These are phyloP conservation scores for Globisporangium yorkense DNA, from an alignment of 352 stramenopile species.

Conservation along the genomic window DNA sequence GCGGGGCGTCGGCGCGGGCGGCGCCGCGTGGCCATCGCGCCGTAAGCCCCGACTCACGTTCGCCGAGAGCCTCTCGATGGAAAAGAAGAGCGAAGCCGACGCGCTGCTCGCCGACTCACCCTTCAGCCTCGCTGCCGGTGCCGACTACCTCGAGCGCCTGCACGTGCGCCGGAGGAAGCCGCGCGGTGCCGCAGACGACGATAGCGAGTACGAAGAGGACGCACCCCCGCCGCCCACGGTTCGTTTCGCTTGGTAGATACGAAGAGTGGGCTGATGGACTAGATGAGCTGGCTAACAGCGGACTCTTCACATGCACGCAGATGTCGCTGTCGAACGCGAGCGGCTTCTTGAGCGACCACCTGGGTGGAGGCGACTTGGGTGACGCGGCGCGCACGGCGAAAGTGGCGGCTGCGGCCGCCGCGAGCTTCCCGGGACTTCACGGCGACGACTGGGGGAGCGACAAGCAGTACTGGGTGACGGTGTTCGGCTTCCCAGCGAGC, in stretches of 20 bases:
- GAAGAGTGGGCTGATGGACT: background rate
- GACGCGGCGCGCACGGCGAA: slow-evolving; percentile 10
- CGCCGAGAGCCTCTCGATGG: slow-evolving; percentile 67
- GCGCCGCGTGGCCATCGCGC: slow-evolving; percentile 16
- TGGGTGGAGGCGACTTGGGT: slow-evolving; percentile 20
- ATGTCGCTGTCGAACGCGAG: slow-evolving; percentile 42
- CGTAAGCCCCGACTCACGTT: slow-evolving; percentile 50
- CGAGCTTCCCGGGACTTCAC: slow-evolving; percentile 43
- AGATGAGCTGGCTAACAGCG: background rate
- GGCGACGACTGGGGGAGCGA: slow-evolving; percentile 73
- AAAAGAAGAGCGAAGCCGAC: slow-evolving; percentile 36
- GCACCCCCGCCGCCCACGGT: slow-evolving; percentile 53
- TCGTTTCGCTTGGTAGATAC: background rate
- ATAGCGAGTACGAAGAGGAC: slow-evolving; percentile 41
- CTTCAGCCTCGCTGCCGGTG: slow-evolving; percentile 36
- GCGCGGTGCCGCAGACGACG: slow-evolving; percentile 11
- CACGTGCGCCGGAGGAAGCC: slow-evolving; percentile 49
- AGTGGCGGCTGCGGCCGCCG: slow-evolving; percentile 1
- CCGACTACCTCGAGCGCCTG: slow-evolving; percentile 30
- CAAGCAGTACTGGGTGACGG: slow-evolving; percentile 81
- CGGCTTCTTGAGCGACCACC: slow-evolving; percentile 31
- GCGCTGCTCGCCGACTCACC: slow-evolving; percentile 46
- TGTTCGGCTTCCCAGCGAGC: slow-evolving; percentile 69
- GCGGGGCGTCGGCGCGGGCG: slow-evolving; percentile 19
- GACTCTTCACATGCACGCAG: slow-evolving; percentile 3